phyloP scores from a whole-genome alignment of 495 filamentous ascomycete genomes.

The Monascus purpureus region DNA sequence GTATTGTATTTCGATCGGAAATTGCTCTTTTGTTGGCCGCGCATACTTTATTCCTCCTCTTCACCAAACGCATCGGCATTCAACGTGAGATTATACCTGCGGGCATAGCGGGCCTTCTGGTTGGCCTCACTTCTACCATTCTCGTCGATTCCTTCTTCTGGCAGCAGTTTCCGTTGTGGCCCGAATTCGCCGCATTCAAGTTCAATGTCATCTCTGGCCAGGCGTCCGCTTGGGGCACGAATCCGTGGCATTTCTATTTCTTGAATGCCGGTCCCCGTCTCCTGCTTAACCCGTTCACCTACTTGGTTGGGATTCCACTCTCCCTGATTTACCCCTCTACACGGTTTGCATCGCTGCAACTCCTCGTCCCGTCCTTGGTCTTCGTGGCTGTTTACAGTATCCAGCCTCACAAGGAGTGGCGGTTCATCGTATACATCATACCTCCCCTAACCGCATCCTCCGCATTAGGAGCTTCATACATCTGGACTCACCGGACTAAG shows the following conservation, averaged over 20 bases:
- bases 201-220: constrained; percentile 68
- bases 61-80: constrained; percentile 40
- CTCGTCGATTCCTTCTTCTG: constrained; percentile 84
- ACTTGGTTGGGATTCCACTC: constrained; percentile 48
- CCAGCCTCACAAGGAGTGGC: constrained; percentile 91
- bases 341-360: constrained; percentile 26
- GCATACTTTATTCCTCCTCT: constrained; percentile 36
- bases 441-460: constrained; percentile 69
- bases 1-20: constrained; percentile 81
- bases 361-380: constrained; percentile 50
- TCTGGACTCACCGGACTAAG: constrained; percentile 57
- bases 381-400: constrained; percentile 71
- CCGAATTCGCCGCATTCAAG: constrained; percentile 76
- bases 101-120: constrained; percentile 47
- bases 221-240: constrained; percentile 74
- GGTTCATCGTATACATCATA: constrained; percentile 84
- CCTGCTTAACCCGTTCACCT: constrained; percentile 60
- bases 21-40: constrained; percentile 62
- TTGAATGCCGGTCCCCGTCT: constrained; percentile 67
- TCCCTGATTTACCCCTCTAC: constrained; percentile 41
- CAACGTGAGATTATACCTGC: constrained; percentile 43
- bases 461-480: constrained; percentile 55
- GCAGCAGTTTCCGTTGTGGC: constrained; percentile 70
- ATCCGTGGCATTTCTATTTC: constrained; percentile 79
- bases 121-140: constrained; percentile 53